Base-by-base conservation (phyloP, 2,329 filamentous ascomycete species). In the Cladosporium austrohemisphaericum region DNA sequence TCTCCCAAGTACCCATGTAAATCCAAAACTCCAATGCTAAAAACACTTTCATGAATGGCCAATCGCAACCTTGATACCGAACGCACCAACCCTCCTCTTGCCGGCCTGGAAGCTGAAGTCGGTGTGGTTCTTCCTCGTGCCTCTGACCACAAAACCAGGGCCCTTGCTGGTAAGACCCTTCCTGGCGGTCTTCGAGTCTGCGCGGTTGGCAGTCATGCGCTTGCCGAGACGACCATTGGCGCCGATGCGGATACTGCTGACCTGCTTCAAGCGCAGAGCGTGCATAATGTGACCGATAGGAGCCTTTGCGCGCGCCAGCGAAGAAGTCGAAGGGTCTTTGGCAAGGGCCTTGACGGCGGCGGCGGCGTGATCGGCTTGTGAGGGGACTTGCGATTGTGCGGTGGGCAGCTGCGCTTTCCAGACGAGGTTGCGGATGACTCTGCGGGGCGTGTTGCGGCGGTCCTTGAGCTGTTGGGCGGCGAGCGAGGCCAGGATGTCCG, bases 141-240 rank as follows among this genome's bases (percentile, higher is more conserved):
- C 60, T 52, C 60, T 53, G 18, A 61, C 29, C 49, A 65, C 57
- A 23, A 56, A 58, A 7, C 58, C 60, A 1, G 58, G 52, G 4
- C 56, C 57, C 51, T 63, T 63, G 11, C 51, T 56, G 33, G 60
- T 61, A 22, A 58, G 54, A 52, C 62, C 62, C 49, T 57, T 49
- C 37, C 61, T 53, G 29, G 62, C 58, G 43, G 56, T 59, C 57
- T 65, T 65, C 52, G 53, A 53, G 11, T 58, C 55, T 36, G 53
- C 54, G 51, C 60, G 50, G 51, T 65, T 62, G 52, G 63, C 63
- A 25, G 63, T 65, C 50, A 65, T 58, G 48, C 63, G 61, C 57
- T 62, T 60, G n/a, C 58, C 58, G 50, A 65, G 50, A 59, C 63
- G 62, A 48, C 63, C 63, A 2, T 58, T 60, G n/a, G 63, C 60